These are phyloP conservation scores for Actinomucor elegans DNA, from an alignment of 371 early-diverging fungal genomes.

Conservation along the genomic window DNA sequence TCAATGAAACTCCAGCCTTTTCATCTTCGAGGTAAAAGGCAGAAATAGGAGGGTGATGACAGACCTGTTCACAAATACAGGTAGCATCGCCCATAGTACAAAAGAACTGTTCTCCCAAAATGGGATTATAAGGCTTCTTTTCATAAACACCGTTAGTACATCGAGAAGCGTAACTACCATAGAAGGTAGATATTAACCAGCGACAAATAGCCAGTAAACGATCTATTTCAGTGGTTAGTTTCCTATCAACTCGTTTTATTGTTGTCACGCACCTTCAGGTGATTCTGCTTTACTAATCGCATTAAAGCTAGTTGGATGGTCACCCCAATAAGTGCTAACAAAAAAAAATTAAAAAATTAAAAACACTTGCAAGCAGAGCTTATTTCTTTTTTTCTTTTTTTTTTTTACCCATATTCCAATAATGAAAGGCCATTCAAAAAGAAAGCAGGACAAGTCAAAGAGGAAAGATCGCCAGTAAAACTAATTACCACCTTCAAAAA, in stretches of 20 bases:
- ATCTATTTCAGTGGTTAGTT: slow-evolving; percentile 12
- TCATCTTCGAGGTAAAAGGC: slow-evolving; percentile 72
- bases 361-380: not conserved
- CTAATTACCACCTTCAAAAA: slow-evolving; percentile 64
- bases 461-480: slow-evolving; percentile 80
- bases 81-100: slow-evolving; percentile 40
- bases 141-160: slow-evolving; percentile 46
- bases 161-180: slow-evolving; percentile 59
- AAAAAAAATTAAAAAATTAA: not conserved
- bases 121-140: slow-evolving; percentile 84
- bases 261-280: slow-evolving; percentile 42
- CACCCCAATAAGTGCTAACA: slow-evolving; percentile 29
- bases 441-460: slow-evolving; percentile 78
- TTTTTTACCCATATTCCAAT: slow-evolving; percentile 78
- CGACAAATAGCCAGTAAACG: slow-evolving; percentile 28
- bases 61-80: slow-evolving; percentile 75
- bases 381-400: no score
- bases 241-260: not conserved
- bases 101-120: slow-evolving; percentile 88
- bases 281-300: slow-evolving; percentile 47
- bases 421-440: slow-evolving; percentile 73
- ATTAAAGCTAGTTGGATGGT: slow-evolving; percentile 34
- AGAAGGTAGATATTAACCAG: slow-evolving; percentile 60
- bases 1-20: slow-evolving; percentile 59
- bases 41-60: slow-evolving; percentile 95